Base-by-base conservation (phyloP, 306 rosid genomes). In the Citrullus amarus region DNA sequence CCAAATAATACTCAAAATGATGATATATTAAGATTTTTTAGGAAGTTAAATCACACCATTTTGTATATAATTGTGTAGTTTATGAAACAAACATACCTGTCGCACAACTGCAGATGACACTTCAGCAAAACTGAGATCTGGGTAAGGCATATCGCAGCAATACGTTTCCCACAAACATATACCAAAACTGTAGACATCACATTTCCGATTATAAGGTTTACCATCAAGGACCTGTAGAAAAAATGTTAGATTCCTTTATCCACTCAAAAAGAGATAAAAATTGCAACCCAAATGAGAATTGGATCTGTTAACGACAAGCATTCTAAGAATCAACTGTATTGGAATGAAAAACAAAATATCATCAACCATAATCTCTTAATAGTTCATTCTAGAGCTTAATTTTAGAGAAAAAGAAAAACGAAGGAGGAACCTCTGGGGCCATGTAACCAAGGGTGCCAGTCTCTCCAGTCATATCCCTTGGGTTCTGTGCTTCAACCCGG, bases 81-180 rank as follows among this genome's bases (percentile, higher is more conserved):
- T 1, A 68, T 68, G 11, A 9, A 73, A 53, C 2, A 5, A 28
- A 80, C 88, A 38, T 22, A 92, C 97, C 85, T 93, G 96, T 18
- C 88, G 86, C 46, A 92, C 96, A 46, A 90, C 97, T 7, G 94
- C 96, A 6, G 94, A 81, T 6, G 98, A 88, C 30, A 88, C 79
- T 71, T 90, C 96, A 1, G 91, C 91, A 81, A 92, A 92, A 85
- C 94, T 88, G 36, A 90, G 88, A 87, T 90, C 79, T 6, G 96
- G 87, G 80, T 89, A 94, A 59, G 98, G 97, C 97, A 93, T 93
- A 55, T 88, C 97, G 36, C 97, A 93, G 68, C 98, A 93, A 69
- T 93, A 93, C 62, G 89, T 86, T 83, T 93, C 98, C 98, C 98
- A 93, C 80, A 93, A 82, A 90, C 97, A 93, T 83, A 93, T 93